Evolutionary conservation across 495 filamentous ascomycete genomes (phyloP), one percentile per base, ranked within the genome.

Genomic region (Hypomontagnella monticulosa): DNA sequence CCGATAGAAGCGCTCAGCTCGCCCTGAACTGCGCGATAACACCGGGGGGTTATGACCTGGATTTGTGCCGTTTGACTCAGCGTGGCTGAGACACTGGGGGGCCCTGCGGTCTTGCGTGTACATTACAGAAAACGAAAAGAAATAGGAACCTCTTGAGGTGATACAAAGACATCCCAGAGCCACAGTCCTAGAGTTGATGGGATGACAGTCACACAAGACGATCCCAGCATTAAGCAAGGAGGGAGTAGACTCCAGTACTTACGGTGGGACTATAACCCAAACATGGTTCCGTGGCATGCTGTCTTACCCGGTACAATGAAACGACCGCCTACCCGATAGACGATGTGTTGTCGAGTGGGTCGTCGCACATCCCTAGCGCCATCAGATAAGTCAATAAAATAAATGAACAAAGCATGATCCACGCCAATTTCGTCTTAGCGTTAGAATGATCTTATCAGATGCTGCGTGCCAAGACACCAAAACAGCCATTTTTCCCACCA

Each of bases 371-470:
- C 8, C 18, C 19, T 73, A 73, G 71, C 52, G 65, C 68, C 71
- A 73, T 73, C 71, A 71, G 71, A 73, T 73, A 73, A 73, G 43
- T 61, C 44, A 61, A 12, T 48, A 42, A 40, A 27, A 53, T 46
- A 51, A 44, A 46, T 54, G 23, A 20, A 59, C 44, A 60, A 59
- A 59, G 48, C 41, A 34, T 10, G 58, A 43, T 49, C 64, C 33
- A 44, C 48, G 14, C 48, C 57, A 48, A 66, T 50, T 52, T 59
- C 53, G 47, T 12, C 23, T 55, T 61, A 32, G 55, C 49, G 43
- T 34, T 20, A 36, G 32, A 71, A 67, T 68, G 56, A 74, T 74
- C 71, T 74, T 74, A 74, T 74, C 71, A 63, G 71, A 72, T 70
- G 62, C 69, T 70, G 69, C 71, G 66, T 63, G 63, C 70, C 67